Base-by-base conservation (phyloP, 1,284 basidiomycete genomes). In the Pholiota adiposa region DNA sequence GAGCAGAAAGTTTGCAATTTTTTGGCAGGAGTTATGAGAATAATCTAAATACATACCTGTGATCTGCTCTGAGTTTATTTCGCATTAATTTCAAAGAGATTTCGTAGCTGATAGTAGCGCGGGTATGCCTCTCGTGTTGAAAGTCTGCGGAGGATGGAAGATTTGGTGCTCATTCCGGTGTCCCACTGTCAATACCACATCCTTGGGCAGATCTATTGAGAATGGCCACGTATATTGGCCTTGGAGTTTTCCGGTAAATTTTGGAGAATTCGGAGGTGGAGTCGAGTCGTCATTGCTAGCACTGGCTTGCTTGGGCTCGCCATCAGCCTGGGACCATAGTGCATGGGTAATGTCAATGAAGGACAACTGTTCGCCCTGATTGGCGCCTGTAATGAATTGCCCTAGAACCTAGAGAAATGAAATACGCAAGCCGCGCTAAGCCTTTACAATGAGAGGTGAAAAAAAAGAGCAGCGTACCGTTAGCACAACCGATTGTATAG, bases 161-260 rank as follows among this genome's bases (percentile, higher is more conserved):
- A 68, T 41, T 27, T 66, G 63, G 12, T 52, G 55, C 23, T 57
- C 63, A 41, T 65, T 62, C 38, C 63, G 60, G 52, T 56, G 57
- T n/a, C 61, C 59, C 55, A 25, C 57, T 50, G 65, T 54, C 38
- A 68, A 41, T 14, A 64, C 52, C 34, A 74, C 66, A 27, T 71
- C 67, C 51, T 66, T 62, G n/a, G 77, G 72, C 59, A 73, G 60
- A 21, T 65, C 61, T n/a, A 78, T 63, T 2, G 67, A 70, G 55
- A 76, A 77, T 3, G 72, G 67, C 74, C 73, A 78, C 12, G 58
- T 67, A 53, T 72, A 73, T 52, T 67, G 62, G 6, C 76, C 75
- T 7, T 66, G 58, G 3, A 77, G 64, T 53, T 73, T 77, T n/a
- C 69, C 65, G 8, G 43, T 67, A 59, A 63, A 68, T 43, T 63